Evolutionary conservation across 345 rosid species (phyloP).

Genomic region (Eucalyptus tenuipes): DNA sequence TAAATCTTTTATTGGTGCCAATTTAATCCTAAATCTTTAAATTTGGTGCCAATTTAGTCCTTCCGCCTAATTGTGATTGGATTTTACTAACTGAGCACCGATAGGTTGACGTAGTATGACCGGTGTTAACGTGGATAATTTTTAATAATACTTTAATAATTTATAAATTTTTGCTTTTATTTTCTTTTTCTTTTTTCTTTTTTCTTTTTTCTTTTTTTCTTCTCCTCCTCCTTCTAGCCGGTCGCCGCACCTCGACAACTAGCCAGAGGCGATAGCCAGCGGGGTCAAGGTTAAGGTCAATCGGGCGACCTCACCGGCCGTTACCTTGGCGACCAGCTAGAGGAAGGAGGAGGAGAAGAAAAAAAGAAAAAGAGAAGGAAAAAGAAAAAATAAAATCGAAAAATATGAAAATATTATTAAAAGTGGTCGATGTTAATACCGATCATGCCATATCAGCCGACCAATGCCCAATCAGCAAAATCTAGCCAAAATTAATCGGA

Average conservation of each 20-base stretch:
- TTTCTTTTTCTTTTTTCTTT: no score
- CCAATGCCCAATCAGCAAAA: fast-evolving
- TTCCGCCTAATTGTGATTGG: fast-evolving
- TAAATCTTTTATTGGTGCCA: no score
- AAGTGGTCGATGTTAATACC: fast-evolving
- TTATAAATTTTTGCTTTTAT: fast-evolving
- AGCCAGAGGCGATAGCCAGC: fast-evolving
- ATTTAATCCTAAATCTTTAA: no score
- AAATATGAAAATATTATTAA: no score
- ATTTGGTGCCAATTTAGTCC: fast-evolving
- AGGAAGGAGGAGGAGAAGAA: no score
- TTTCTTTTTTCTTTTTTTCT: no score
- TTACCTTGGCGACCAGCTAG: fast-evolving
- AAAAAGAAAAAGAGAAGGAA: no score
- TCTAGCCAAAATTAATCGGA: fast-evolving
- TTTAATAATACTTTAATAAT: no score
- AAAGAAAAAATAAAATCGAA: no score
- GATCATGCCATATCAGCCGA: fast-evolving
- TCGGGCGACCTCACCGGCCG: fast-evolving
- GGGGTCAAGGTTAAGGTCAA: no score
- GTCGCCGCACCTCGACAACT: fast-evolving
- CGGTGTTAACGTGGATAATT: fast-evolving
- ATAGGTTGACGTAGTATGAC: fast-evolving
- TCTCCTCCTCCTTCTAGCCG: no score
- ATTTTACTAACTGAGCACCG: fast-evolving